Conservation (phyloP, 176 grass and related monocot species). For the Oryza longistaminata region DNA sequence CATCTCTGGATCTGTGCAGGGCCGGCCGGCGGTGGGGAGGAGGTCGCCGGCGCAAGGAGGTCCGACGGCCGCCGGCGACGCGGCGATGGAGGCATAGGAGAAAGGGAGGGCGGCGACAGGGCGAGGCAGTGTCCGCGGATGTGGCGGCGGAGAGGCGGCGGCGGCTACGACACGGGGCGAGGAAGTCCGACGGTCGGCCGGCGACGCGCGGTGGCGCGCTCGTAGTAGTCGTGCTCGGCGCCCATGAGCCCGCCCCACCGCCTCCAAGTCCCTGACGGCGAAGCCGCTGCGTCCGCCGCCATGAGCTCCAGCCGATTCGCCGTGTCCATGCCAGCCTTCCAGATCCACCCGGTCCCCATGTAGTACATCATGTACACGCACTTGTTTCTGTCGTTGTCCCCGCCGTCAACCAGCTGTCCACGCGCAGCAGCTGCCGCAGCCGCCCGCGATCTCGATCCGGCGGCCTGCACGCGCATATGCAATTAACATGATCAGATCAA, state of each 20-base stretch:
- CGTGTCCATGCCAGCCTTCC: slow-evolving; percentile 39
- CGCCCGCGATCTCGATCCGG: background rate
- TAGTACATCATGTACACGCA: slow-evolving; percentile 32
- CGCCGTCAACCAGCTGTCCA: no score
- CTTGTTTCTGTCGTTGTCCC: background rate
- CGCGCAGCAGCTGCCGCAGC: background rate
- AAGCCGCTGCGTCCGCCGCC: background rate
- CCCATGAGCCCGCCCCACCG: background rate
- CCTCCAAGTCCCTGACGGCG: background rate
- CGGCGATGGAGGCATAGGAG: no score
- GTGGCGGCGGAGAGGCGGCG: no score
- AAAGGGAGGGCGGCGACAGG: no score
- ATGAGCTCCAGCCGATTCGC: background rate
- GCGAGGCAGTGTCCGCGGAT: no score
- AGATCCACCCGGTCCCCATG: slow-evolving; percentile 35
- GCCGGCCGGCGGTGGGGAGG: no score
- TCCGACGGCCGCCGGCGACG: no score
- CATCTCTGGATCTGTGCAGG: no score
- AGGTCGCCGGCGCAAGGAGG: no score
- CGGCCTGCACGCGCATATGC: background rate
- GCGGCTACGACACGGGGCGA: no score
- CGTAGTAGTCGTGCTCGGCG: background rate
- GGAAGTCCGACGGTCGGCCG: no score
- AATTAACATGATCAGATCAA: background rate
- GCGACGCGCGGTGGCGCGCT: background rate